Percentiles rank a stretch among this genome's conserved stretches.
phyloP scores from a whole-genome alignment of 1,139 yeast species.

The Sugiyamaella pinicola region DNA sequence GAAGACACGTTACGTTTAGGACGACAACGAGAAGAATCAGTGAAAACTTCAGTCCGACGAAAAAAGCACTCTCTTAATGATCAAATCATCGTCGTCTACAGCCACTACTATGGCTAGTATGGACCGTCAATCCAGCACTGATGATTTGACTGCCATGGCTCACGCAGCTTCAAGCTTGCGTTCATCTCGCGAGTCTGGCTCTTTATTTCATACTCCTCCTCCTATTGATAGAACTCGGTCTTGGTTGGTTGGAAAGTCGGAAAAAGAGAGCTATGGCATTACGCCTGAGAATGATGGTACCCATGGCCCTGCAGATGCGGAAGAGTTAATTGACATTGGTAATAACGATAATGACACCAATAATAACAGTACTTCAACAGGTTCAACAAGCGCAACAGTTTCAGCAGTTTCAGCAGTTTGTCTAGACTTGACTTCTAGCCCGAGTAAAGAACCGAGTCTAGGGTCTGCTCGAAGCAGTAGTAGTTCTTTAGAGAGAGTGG shows the following conservation, averaged over 20 bases:
- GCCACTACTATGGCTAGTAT: background rate
- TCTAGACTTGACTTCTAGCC: background rate
- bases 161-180: constrained; percentile 14
- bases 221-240: constrained; percentile 30
- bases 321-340: background rate
- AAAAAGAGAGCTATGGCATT: constrained; percentile 33
- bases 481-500: constrained; percentile 14
- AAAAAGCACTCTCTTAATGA: too few species aligned
- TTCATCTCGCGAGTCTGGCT: constrained; percentile 1
- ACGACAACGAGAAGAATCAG: too few species aligned
- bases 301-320: background rate
- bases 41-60: too few species aligned
- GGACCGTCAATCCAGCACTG: background rate
- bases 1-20: too few species aligned
- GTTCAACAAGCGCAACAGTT: too few species aligned
- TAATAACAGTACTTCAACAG: too few species aligned
- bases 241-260: constrained; percentile 31
- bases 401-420: background rate
- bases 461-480: constrained; percentile 15
- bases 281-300: constrained; percentile 6
- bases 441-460: constrained; percentile 12
- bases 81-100: constrained; percentile 2
- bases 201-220: constrained; percentile 34
- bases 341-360: background rate
- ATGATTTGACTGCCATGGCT: constrained; percentile 14